phyloP scores from a whole-genome alignment of 768 basidiomycete genomes.

The Tephrocybe rancida region DNA sequence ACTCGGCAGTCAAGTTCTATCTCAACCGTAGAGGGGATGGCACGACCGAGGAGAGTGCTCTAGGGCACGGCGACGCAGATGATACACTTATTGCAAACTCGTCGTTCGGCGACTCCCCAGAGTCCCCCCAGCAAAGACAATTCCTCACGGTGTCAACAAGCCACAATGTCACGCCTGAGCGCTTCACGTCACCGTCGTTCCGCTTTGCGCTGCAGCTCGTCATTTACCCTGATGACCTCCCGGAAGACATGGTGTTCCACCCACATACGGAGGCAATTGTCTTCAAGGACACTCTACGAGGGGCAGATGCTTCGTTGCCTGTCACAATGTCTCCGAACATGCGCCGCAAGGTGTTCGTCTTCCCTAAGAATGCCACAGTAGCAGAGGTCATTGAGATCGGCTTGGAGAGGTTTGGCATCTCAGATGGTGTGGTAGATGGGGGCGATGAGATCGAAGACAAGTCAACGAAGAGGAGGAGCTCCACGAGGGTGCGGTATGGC shows the following conservation, averaged over 20 bases:
- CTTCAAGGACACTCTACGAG: constrained; percentile 74
- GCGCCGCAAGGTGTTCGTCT: constrained; percentile 83
- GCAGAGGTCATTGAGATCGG: constrained; percentile 95
- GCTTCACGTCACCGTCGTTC: constrained; percentile 81
- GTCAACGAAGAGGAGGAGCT: constrained; percentile 76
- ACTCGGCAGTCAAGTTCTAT: constrained; percentile 96
- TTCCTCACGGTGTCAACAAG: constrained; percentile 44
- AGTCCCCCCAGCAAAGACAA: constrained; percentile 29
- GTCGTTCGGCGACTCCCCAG: constrained; percentile 29
- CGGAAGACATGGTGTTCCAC: constrained; percentile 95
- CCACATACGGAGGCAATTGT: constrained; percentile 91
- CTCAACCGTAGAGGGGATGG: constrained; percentile 64
- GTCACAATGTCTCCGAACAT: constrained; percentile 60
- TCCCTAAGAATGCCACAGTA: constrained; percentile 94
- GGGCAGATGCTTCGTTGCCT: constrained; percentile 46
- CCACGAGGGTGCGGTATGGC: constrained; percentile 80
- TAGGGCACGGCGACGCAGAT: constrained; percentile 40
- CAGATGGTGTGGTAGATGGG: constrained; percentile 97
- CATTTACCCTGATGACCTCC: constrained; percentile 89
- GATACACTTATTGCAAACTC: constrained; percentile 43
- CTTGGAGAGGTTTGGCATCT: constrained; percentile 91
- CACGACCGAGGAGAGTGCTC: constrained; percentile 40
- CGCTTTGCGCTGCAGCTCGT: constrained; percentile 86
- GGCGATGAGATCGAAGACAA: constrained; percentile 99
- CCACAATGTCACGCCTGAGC: constrained; percentile 60